Conservation (phyloP, 2,329 filamentous ascomycete genomes). For the Lachnellula cervina region DNA sequence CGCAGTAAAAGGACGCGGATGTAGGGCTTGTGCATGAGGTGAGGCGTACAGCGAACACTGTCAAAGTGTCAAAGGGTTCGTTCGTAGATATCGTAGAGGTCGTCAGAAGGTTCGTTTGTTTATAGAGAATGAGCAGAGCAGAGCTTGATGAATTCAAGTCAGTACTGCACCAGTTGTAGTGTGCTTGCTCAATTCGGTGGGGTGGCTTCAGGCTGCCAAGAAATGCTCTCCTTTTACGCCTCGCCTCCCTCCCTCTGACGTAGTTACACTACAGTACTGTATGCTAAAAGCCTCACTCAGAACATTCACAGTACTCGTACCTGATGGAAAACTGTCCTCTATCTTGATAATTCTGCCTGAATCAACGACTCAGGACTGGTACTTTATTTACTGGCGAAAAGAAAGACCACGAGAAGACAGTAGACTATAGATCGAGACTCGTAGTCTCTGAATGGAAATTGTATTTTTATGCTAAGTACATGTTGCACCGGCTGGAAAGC, state of each 20-base stretch:
- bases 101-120: neutral
- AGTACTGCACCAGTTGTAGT: neutral
- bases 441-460: conserved; percentile 25
- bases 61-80: no score
- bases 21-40: neutral
- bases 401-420: neutral
- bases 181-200: neutral
- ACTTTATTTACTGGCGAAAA: no score
- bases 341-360: neutral
- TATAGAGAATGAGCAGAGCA: neutral
- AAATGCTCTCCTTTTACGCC: neutral
- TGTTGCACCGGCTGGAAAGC: conserved; percentile 10
- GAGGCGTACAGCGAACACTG: neutral
- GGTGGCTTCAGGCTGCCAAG: neutral
- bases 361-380: neutral
- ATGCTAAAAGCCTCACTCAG: neutral
- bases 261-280: neutral
- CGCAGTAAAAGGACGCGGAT: neutral
- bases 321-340: no score
- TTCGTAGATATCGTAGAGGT: neutral
- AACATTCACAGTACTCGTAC: no score
- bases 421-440: conserved; percentile 15
- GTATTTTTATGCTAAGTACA: conserved; percentile 27
- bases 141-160: neutral
- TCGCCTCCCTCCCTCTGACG: neutral